phyloP scores from a whole-genome alignment of 164 flowering plant genomes.

The Platanus orientalis region DNA sequence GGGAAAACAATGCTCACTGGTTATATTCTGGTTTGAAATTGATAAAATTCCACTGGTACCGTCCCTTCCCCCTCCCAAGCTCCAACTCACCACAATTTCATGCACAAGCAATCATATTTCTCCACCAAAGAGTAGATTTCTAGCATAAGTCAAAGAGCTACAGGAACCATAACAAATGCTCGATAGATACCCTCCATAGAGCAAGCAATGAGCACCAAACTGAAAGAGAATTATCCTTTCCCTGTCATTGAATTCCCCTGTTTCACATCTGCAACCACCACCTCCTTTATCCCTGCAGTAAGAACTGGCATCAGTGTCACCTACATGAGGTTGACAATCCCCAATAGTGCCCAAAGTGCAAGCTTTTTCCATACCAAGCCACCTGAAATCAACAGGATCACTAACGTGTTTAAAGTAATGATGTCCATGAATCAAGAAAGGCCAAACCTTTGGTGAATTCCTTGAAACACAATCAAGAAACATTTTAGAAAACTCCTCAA shows the following conservation, averaged over 20 bases:
- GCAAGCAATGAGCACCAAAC: slow-evolving; percentile 48
- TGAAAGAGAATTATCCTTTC: slow-evolving; percentile 20
- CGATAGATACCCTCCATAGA: slow-evolving; percentile 46
- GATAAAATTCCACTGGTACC: no score
- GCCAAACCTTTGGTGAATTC: slow-evolving; percentile 36
- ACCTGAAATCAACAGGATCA: slow-evolving; percentile 42
- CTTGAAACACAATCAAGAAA: slow-evolving; percentile 32
- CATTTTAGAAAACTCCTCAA: slow-evolving; percentile 27
- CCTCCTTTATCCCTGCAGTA: slow-evolving; percentile 1
- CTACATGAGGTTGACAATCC: slow-evolving; percentile 1
- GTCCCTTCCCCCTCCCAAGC: no score
- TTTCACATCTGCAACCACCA: slow-evolving; percentile 12
- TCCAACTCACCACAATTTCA: background rate
- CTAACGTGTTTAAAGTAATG: slow-evolving; percentile 27
- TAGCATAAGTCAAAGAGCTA: slow-evolving; percentile 21
- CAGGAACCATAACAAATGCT: slow-evolving; percentile 39
- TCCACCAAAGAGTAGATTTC: slow-evolving; percentile 9
- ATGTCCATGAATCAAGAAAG: slow-evolving; percentile 24
- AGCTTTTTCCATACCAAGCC: slow-evolving; percentile 19
- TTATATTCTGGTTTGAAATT: no score
- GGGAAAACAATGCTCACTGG: no score
- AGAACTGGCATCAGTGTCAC: background rate
- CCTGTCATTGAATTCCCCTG: slow-evolving; percentile 4
- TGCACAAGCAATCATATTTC: background rate
- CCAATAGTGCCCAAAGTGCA: background rate